Evolutionary conservation across 78 protist species (phyloP).

Genomic region (Polysphondylium violaceum): DNA sequence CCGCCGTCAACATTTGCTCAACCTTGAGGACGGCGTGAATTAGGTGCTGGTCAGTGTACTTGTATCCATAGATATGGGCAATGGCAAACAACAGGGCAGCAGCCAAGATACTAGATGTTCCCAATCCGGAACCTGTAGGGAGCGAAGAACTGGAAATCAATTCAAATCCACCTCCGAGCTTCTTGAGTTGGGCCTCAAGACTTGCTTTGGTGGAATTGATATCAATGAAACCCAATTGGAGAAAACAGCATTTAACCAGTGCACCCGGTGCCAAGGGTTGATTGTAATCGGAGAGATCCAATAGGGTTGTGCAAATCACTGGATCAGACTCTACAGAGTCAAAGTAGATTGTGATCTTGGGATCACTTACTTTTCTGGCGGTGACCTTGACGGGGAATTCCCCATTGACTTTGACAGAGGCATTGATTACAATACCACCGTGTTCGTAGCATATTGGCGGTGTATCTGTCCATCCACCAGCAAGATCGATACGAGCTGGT

Average conservation of each 20-base stretch:
- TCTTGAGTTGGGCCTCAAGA: constrained; percentile 19
- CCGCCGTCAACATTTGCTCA: constrained; percentile 88
- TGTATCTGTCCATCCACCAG: constrained; percentile 80
- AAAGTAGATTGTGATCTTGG: neutral
- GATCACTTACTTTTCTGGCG: constrained; percentile 12
- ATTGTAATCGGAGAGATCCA: constrained; percentile 30
- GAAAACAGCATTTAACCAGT: constrained; percentile 53
- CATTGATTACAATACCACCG: constrained; percentile 67
- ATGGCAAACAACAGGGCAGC: constrained; percentile 60
- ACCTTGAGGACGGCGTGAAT: constrained; percentile 76
- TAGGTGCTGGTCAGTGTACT: constrained; percentile 13
- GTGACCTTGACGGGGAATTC: constrained; percentile 8
- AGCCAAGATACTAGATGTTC: constrained; percentile 71
- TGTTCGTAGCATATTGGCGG: constrained; percentile 80
- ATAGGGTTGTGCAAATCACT: constrained; percentile 8
- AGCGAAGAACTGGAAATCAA: constrained; percentile 13
- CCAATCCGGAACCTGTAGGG: constrained; percentile 87
- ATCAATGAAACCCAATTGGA: constrained; percentile 37
- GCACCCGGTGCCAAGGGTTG: constrained; percentile 29
- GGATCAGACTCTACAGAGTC: constrained; percentile 1
- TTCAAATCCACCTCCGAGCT: constrained; percentile 84
- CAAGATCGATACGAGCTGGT: constrained; percentile 69
- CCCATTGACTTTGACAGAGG: constrained; percentile 27
- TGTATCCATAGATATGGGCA: constrained; percentile 49
- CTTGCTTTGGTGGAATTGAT: neutral